Conservation (phyloP, 2,329 filamentous ascomycete species). For the Ambrosiella cleistominuta region DNA sequence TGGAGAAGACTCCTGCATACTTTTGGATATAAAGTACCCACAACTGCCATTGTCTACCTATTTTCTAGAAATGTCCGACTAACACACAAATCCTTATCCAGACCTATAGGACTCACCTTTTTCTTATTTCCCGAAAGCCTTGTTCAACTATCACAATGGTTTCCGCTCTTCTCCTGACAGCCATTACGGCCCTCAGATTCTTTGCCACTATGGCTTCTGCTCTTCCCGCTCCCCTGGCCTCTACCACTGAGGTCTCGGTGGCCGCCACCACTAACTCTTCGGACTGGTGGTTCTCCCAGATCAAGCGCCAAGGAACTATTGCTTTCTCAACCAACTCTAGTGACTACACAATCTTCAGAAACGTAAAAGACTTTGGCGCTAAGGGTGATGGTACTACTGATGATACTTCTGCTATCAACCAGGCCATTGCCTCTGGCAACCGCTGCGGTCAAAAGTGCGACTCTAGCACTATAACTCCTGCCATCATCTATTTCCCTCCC, state of each 20-base stretch:
- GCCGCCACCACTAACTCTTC: slow-evolving; percentile 18
- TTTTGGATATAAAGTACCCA: not conserved
- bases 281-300: slow-evolving; percentile 54
- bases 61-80: not conserved
- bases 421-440: slow-evolving; percentile 56
- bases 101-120: not conserved
- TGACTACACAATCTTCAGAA: slow-evolving; percentile 57
- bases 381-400: slow-evolving; percentile 53
- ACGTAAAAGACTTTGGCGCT: slow-evolving; percentile 61
- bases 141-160: slow-evolving; percentile 7
- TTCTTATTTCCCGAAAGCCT: not conserved
- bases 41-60: not conserved
- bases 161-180: slow-evolving; percentile 11
- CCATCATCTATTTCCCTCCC: slow-evolving; percentile 78
- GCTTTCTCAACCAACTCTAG: slow-evolving; percentile 32
- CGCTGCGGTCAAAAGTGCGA: slow-evolving; percentile 72
- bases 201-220: slow-evolving; percentile 9
- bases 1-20: too few species aligned
- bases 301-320: slow-evolving; percentile 50
- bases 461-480: slow-evolving; percentile 67
- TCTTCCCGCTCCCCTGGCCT: slow-evolving; percentile 7
- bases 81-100: not conserved
- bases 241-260: not conserved
- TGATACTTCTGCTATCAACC: slow-evolving; percentile 78
- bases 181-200: slow-evolving; percentile 11